A percentile compares a stretch with the other conserved stretches of the same genome.
phyloP scores from a whole-genome alignment of 768 basidiomycete genomes.

The Podaxis carcinomalis region DNA sequence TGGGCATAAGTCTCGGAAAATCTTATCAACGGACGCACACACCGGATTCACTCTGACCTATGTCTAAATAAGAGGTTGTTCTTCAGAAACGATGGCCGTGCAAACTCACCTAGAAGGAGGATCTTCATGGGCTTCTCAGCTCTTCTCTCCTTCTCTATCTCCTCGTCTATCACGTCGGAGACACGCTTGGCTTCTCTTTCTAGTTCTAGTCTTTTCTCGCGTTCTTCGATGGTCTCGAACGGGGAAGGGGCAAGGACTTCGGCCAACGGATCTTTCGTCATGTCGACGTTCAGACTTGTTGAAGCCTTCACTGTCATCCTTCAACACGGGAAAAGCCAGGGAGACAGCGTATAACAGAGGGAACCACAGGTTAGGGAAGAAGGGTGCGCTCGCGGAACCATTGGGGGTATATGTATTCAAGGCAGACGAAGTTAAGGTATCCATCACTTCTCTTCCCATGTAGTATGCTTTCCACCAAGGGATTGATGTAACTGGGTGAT shows the following conservation, averaged over 20 bases:
- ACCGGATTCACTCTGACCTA: conserved; percentile 84
- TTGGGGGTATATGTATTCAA: background rate
- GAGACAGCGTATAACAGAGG: background rate
- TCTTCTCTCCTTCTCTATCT: conserved; percentile 45
- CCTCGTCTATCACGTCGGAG: conserved; percentile 64
- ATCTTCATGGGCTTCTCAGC: conserved; percentile 54
- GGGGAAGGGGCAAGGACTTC: conserved; percentile 46
- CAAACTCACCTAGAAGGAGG: conserved; percentile 51
- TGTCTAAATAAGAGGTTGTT: background rate
- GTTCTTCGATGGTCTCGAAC: conserved; percentile 43
- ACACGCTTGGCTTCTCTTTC: conserved; percentile 50
- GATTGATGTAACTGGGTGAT: background rate
- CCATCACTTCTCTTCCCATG: conserved; percentile 10
- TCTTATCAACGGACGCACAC: conserved; percentile 15
- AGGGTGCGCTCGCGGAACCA: background rate
- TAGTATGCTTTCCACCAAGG: background rate
- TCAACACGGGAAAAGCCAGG: background rate
- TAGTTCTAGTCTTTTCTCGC: conserved; percentile 36
- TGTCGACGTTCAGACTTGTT: background rate
- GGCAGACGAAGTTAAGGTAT: background rate
- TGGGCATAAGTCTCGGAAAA: background rate
- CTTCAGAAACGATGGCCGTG: background rate
- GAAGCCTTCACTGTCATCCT: background rate
- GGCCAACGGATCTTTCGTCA: conserved; percentile 41
- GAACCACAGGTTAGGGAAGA: background rate